Base-by-base conservation (phyloP, 768 basidiomycete genomes). In the Panaeolus papilionaceus region DNA sequence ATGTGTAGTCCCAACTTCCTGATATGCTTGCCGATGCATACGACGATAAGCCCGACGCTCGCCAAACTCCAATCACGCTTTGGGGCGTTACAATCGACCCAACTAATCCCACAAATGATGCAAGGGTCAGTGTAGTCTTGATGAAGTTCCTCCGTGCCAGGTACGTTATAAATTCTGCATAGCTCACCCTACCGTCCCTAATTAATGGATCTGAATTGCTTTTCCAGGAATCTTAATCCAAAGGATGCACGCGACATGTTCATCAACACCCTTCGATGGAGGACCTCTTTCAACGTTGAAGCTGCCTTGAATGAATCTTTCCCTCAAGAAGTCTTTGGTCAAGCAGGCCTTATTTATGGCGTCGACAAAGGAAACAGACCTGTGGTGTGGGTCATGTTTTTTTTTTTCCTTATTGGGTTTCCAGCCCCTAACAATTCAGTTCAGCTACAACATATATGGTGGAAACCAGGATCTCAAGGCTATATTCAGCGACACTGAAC, bases 121-220 rank as follows among this genome's bases (percentile, higher is more conserved):
- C 92, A 0, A 85, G 86, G 8, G 86, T 88, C 67, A 93, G 91
- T 72, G 92, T 94, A 38, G 73, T 94, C 9, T 81, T 95, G 42
- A 87, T 94, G 86, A 94, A 94, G 74, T 95, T 94, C 81, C 79
- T 93, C 38, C 85, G 91, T 66, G 93, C 93, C 4, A 86, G 91
- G 91, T 89, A 71, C 40, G 76, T 54, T n/a, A 66, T 62, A 16
- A 23, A 14, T 6, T n/a, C n/a, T 58, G 20, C 39, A 58, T 58
- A 28, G 33, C 33, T 58, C 20, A 23, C 4, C 11, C 1, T 1
- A 3, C 12, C 26, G 9, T 33, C 16, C 26, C 3, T 3, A 4
- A 37, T 12, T 23, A 2, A 23, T 3, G 20, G 37, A 28, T 45
- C 10, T 62, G 38, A 23, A 37, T 54, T 62, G 16, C 18, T 58